phyloP scores from a whole-genome alignment of 768 basidiomycete species.

The Hypsizygus marmoreus region DNA sequence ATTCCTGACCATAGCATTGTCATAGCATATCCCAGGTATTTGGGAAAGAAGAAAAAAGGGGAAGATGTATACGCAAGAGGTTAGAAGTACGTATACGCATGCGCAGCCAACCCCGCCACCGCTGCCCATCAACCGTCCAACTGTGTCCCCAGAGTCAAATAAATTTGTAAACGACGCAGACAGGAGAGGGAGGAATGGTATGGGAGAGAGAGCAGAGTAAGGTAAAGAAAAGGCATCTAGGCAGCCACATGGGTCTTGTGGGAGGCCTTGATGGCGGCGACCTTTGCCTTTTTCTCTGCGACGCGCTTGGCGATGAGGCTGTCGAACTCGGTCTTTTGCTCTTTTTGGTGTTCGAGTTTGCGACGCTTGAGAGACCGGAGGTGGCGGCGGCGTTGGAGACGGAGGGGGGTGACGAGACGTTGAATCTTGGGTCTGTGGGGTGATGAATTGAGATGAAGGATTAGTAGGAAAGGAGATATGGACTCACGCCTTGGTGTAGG shows the following conservation, averaged over 20 bases:
- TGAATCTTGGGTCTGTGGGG: slow-evolving; percentile 87
- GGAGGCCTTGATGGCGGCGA: slow-evolving; percentile 83
- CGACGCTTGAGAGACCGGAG: slow-evolving; percentile 86
- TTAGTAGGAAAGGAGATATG: not conserved
- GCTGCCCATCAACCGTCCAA: no score
- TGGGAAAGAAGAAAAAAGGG: no score
- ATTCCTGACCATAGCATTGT: no score
- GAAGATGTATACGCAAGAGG: no score
- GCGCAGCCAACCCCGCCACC: no score
- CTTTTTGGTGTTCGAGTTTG: slow-evolving; percentile 89
- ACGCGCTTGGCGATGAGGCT: slow-evolving; percentile 84
- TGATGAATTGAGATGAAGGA: not conserved
- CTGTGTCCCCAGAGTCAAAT: no score
- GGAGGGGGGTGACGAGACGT: slow-evolving; percentile 91
- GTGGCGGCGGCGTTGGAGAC: slow-evolving; percentile 96
- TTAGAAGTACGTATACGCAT: no score
- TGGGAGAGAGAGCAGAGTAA: no score
- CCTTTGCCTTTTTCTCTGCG: slow-evolving; percentile 92
- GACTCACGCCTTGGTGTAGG: slow-evolving; percentile 95
- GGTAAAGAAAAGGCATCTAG: not conserved
- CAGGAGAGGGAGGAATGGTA: no score
- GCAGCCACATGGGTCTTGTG: slow-evolving; percentile 59
- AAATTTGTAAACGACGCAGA: no score
- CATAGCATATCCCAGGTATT: no score
- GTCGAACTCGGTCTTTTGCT: slow-evolving; percentile 93